Percentiles rank a stretch among this genome's conserved stretches.
Evolutionary conservation across 768 basidiomycete species (phyloP).

Genomic region (Pholiota conissans): DNA sequence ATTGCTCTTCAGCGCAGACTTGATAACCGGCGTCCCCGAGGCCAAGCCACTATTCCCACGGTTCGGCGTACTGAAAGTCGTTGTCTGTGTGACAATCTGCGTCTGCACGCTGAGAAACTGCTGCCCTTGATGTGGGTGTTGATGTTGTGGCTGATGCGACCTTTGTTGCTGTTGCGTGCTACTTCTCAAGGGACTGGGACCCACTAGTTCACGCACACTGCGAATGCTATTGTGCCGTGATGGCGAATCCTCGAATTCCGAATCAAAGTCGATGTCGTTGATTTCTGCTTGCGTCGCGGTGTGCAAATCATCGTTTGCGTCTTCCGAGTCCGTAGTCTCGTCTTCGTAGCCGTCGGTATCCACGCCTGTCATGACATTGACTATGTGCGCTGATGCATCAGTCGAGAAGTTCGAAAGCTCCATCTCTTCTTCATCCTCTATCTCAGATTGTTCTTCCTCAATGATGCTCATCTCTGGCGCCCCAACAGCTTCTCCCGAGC

Average conservation of each 20-base stretch:
- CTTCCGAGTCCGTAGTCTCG: slow-evolving; percentile 54
- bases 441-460: slow-evolving; percentile 46
- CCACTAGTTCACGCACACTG: slow-evolving; percentile 1
- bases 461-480: slow-evolving; percentile 45
- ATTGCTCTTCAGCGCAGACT: slow-evolving; percentile 44
- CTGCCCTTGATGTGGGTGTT: slow-evolving; percentile 9
- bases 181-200: background rate
- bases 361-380: slow-evolving; percentile 51
- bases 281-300: slow-evolving; percentile 29
- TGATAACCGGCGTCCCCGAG: slow-evolving; percentile 36
- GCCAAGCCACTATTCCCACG: slow-evolving; percentile 18
- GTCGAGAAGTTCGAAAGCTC: slow-evolving; percentile 74
- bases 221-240: slow-evolving; percentile 19
- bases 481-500: slow-evolving; percentile 9
- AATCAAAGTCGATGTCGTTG: slow-evolving; percentile 37
- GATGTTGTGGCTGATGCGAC: background rate
- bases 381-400: slow-evolving; percentile 58
- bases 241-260: slow-evolving; percentile 36
- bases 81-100: slow-evolving; percentile 9
- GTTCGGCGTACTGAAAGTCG: slow-evolving; percentile 25
- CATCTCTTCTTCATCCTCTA: slow-evolving; percentile 66
- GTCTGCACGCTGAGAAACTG: slow-evolving; percentile 18
- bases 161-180: background rate
- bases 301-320: slow-evolving; percentile 38
- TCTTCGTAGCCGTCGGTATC: slow-evolving; percentile 39